Evolutionary conservation across 2,329 filamentous ascomycete genomes (phyloP).

Genomic region (Achaetomium macrosporum): DNA sequence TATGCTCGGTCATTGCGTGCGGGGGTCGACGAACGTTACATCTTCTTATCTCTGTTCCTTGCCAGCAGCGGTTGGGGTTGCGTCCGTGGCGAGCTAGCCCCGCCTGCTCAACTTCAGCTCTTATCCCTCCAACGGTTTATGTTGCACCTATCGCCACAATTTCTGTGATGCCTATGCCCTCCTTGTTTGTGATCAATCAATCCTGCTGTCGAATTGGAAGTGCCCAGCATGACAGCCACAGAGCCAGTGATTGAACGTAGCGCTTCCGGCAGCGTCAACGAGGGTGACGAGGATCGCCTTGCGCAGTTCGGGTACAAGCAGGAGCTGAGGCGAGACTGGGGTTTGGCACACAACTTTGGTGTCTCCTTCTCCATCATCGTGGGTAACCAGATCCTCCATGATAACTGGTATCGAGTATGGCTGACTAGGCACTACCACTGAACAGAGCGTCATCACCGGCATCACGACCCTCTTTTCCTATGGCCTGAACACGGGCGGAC

Average conservation of each 20-base stretch:
- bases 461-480: conserved; percentile 53
- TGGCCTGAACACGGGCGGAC: conserved; percentile 40
- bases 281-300: conserved; percentile 45
- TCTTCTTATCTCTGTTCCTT: no score
- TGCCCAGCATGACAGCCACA: neutral
- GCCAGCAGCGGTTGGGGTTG: no score
- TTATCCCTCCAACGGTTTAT: no score
- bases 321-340: conserved; percentile 53
- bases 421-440: neutral
- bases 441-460: conserved; percentile 54
- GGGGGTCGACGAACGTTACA: no score
- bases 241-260: conserved; percentile 25
- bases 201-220: neutral
- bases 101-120: no score
- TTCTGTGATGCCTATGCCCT: no score
- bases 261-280: conserved; percentile 24
- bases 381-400: conserved; percentile 21
- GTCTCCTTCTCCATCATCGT: conserved; percentile 54
- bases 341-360: conserved; percentile 54
- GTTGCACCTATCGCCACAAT: no score
- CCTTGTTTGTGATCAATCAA: neutral
- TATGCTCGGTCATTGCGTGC: no score
- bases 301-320: conserved; percentile 56
- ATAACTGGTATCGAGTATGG: neutral
- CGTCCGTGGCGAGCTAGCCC: no score